Evolutionary conservation across 805 yeast species (phyloP), one percentile per base, ranked within the genome.

Genomic region (Suhomyces kilbournensis): DNA sequence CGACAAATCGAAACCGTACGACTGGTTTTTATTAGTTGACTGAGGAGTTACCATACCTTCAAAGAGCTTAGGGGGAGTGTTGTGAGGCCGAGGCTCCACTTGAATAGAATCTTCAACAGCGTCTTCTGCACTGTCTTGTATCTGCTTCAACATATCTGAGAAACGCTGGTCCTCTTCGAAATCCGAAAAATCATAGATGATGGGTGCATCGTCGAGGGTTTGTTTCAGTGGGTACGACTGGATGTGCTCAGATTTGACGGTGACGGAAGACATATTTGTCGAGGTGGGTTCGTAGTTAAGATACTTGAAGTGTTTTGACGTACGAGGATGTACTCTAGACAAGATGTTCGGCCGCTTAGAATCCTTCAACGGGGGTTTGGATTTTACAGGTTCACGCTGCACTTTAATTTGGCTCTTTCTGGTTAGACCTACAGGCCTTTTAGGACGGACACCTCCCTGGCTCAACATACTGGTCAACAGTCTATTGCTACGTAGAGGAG

Each of bases 101-200:
- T 10, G 14, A 39, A 6, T 12, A 10, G 14, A 19, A 39, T 39
- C 43, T 19, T 39, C 19, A 8, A 9, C 8, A 8, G 28, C 28
- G 12, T 12, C 32, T 19, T 44, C 23, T n/a, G 20, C 22, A 0
- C 46, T 38, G 23, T 40, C 39, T 32, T 30, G 35, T 9, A 46
- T 47, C 30, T 52, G 47, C 22, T 46, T 42, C 9, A 61, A 23
- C 63, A 60, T 57, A 9, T 55, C 57, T 14, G 49, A 39, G 25
- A 60, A 60, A 12, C 47, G 50, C 14, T 50, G 55, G 39, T 61
- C 61, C 40, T 58, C 63, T 44, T 63, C 66, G 40, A 57, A 57
- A 22, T 62, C 66, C 10, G 65, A 59, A n/a, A 63, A 39, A 43
- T 62, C 64, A 45, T 60, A 55, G 7, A 60, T 59, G 1, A 60